Evolutionary conservation across 257 asterid genomes (phyloP), one percentile per base, ranked within the genome.

Genomic region (Nemophila menziesii): DNA sequence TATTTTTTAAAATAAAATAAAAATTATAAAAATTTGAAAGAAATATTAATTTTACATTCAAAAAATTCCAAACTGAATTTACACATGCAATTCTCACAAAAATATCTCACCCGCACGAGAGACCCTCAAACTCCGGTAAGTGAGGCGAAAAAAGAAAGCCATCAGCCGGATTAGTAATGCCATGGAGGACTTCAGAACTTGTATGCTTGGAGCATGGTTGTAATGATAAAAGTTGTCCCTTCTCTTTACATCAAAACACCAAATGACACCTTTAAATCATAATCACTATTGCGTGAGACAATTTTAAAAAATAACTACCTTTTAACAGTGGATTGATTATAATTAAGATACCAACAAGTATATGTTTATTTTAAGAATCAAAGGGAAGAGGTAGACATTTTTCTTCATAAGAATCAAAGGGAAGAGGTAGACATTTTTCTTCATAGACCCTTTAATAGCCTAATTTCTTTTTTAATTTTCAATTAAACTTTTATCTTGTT

Each of bases 171-270:
- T 38, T 24, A 33, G 49, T 19, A 40, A 24, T 33, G 47, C 53
- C 24, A 29, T 3, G 29, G 49, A 6, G 38, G 52, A 7, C 33
- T 54, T 57, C 44, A 56, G 23, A 36, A 34, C n/a, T 48, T 38
- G 72, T 41, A 59, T 62, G 51, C 62, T 60, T 66, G 77, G 84
- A 69, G 80, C 81, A 70, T 79, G 86, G 83, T 15, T 55, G 68
- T 55, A 67, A 80, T 80, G 78, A 74, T 80, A 69, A 67, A 58
- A 39, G 33, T 18, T 54, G 33, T 43, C 36, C 7, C 19, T 37
- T 43, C 24, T 63, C 62, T 68, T 66, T 58, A 49, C 65, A 61
- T 49, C 46, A 49, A 66, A 57, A 71, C 61, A 69, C 72, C 74
- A 61, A 54, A 43, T 29, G 48, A 52, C 53, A 27, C 78, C 75